These are phyloP conservation scores for Pestalotiopsis fici DNA, from an alignment of 2,329 filamentous ascomycete genomes.

Conservation along the genomic window DNA sequence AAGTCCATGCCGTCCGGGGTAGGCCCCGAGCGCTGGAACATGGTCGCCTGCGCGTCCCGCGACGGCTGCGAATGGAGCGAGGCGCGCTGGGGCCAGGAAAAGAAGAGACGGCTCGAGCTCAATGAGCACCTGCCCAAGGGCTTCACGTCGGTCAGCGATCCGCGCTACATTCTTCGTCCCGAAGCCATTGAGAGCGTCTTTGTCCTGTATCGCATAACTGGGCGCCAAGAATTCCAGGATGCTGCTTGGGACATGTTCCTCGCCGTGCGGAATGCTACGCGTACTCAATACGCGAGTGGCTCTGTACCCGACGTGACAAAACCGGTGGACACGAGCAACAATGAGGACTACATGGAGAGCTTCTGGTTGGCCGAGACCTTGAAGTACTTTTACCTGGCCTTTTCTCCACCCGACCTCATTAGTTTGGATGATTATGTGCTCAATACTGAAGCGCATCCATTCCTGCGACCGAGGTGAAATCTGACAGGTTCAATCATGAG, in stretches of 20 bases:
- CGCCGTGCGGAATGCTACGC: slow-evolving; percentile 25
- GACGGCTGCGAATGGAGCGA: slow-evolving; percentile 32
- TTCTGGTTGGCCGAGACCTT: slow-evolving; percentile 68
- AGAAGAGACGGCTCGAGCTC: slow-evolving; percentile 22
- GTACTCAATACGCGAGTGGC: slow-evolving; percentile 25
- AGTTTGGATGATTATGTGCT: slow-evolving; percentile 63
- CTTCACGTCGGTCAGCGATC: slow-evolving; percentile 53
- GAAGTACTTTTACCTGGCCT: slow-evolving; percentile 44
- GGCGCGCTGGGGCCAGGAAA: slow-evolving; percentile 20
- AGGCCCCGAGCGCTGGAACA: slow-evolving; percentile 61
- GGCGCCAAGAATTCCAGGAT: slow-evolving; percentile 24
- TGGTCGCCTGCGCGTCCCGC: slow-evolving; percentile 41
- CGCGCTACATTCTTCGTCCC: slow-evolving; percentile 32
- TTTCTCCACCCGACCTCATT: slow-evolving; percentile 54
- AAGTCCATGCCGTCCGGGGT: slow-evolving; percentile 56
- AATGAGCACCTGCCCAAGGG: slow-evolving; percentile 41
- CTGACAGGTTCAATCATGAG: no score
- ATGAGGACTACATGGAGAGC: slow-evolving; percentile 49
- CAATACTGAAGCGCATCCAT: slow-evolving; percentile 37
- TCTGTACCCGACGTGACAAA: slow-evolving; percentile 39
- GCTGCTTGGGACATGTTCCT: slow-evolving; percentile 32
- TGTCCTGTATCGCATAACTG: slow-evolving; percentile 31
- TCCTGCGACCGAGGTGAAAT: slow-evolving; percentile 11
- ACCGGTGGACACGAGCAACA: slow-evolving; percentile 39
- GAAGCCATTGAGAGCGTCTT: slow-evolving; percentile 35